These are phyloP conservation scores for Balakata baccata DNA, from an alignment of 345 rosid species.

Conservation along the genomic window DNA sequence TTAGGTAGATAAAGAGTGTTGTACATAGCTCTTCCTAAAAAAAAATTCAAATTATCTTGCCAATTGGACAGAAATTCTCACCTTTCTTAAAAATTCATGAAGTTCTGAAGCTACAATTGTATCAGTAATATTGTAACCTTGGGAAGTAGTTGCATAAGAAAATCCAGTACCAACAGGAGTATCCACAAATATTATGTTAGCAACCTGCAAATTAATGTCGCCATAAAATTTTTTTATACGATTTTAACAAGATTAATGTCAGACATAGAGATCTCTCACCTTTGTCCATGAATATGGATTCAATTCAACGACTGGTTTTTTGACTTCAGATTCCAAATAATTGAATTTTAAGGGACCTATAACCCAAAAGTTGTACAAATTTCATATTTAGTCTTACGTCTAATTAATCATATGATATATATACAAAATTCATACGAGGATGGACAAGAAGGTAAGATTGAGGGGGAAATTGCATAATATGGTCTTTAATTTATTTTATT, in stretches of 20 bases:
- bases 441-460: no score
- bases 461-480: no score
- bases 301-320: background rate
- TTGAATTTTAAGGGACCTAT: constrained; percentile 4
- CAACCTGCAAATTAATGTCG: constrained; percentile 10
- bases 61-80: background rate
- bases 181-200: constrained; percentile 29
- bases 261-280: background rate
- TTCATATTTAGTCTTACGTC: no score
- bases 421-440: no score
- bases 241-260: no score
- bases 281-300: constrained; percentile 12
- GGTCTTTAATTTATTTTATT: no score
- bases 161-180: constrained; percentile 19
- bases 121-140: constrained; percentile 3
- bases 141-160: constrained; percentile 7
- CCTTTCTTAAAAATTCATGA: constrained; percentile 11
- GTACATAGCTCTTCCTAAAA: no score
- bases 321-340: background rate
- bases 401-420: no score
- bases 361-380: background rate
- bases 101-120: background rate
- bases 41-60: no score
- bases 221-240: no score
- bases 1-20: no score